Conservation (phyloP, 2,329 filamentous ascomycete genomes). For the Rugonectria rugulosa region DNA sequence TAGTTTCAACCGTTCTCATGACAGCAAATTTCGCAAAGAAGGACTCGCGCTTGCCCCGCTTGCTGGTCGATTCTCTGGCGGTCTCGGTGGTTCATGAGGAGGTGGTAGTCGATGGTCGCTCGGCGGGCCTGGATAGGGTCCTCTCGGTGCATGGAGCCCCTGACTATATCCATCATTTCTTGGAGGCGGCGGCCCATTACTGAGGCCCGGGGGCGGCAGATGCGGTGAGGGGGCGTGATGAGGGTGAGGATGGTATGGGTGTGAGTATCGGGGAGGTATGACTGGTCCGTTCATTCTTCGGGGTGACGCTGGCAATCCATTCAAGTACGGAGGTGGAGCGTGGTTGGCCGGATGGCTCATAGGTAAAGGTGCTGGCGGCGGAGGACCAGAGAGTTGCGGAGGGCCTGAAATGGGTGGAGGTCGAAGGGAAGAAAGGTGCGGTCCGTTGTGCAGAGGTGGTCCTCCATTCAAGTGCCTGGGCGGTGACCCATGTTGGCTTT, state of each 20-base stretch:
- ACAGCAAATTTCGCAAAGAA: conserved; percentile 76
- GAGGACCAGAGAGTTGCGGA: conserved; percentile 46
- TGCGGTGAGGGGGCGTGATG: conserved; percentile 37
- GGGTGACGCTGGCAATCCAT: conserved; percentile 58
- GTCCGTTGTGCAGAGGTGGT: conserved; percentile 42
- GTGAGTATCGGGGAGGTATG: conserved; percentile 51
- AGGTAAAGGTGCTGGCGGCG: conserved; percentile 50
- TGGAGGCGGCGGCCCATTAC: conserved; percentile 45
- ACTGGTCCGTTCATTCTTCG: conserved; percentile 53
- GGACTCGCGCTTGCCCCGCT: conserved; percentile 80
- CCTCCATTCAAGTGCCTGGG: conserved; percentile 60
- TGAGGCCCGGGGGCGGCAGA: conserved; percentile 41
- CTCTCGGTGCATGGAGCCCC: conserved; percentile 50
- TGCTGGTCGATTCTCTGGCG: conserved; percentile 54
- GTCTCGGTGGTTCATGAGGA: conserved; percentile 39
- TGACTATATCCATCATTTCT: conserved; percentile 49
- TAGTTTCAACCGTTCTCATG: conserved; percentile 32
- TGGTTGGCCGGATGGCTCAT: conserved; percentile 51
- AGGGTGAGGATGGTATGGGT: conserved; percentile 43
- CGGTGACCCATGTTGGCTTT: conserved; percentile 58
- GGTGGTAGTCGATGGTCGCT: conserved; percentile 51
- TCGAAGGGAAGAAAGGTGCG: conserved; percentile 54
- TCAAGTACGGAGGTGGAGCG: conserved; percentile 45
- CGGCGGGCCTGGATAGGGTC: conserved; percentile 53
- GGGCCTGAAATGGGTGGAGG: conserved; percentile 56